Percentiles rank a stretch among this genome's conserved stretches.
phyloP scores from a whole-genome alignment of 2,329 filamentous ascomycete species.

The Graphilbum fragrans region DNA sequence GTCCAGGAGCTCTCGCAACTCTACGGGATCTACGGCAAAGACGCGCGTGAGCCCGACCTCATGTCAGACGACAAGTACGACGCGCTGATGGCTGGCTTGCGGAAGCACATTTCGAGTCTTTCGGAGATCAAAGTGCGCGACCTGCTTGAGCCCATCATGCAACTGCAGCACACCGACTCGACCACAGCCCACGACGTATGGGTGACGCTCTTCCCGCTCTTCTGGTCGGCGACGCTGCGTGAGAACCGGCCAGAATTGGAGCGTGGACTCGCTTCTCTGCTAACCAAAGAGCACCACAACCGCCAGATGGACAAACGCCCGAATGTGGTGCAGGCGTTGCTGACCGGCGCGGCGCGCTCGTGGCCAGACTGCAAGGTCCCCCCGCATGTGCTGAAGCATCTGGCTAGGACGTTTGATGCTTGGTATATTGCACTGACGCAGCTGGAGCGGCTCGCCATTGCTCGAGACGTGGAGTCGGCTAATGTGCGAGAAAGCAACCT shows the following conservation, averaged over 20 bases:
- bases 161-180: constrained; percentile 82
- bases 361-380: constrained; percentile 85
- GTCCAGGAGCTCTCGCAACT: constrained; percentile 62
- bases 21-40: constrained; percentile 61
- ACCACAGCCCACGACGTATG: constrained; percentile 80
- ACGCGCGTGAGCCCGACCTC: constrained; percentile 47
- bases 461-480: constrained; percentile 72
- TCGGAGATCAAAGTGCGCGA: constrained; percentile 81
- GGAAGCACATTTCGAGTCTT: constrained; percentile 72
- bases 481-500: constrained; percentile 86
- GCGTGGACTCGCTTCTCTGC: constrained; percentile 75
- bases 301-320: constrained; percentile 89
- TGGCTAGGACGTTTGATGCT: constrained; percentile 85
- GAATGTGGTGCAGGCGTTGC: constrained; percentile 85
- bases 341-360: constrained; percentile 76
- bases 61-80: constrained; percentile 81
- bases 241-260: constrained; percentile 88
- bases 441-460: constrained; percentile 79
- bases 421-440: constrained; percentile 94
- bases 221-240: constrained; percentile 76
- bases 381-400: constrained; percentile 89
- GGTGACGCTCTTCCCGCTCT: constrained; percentile 83
- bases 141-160: constrained; percentile 76
- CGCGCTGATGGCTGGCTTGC: constrained; percentile 62
- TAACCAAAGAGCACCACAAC: constrained; percentile 93